phyloP scores from a whole-genome alignment of 208 protist species.

The Acanthamoeba castellanii region DNA sequence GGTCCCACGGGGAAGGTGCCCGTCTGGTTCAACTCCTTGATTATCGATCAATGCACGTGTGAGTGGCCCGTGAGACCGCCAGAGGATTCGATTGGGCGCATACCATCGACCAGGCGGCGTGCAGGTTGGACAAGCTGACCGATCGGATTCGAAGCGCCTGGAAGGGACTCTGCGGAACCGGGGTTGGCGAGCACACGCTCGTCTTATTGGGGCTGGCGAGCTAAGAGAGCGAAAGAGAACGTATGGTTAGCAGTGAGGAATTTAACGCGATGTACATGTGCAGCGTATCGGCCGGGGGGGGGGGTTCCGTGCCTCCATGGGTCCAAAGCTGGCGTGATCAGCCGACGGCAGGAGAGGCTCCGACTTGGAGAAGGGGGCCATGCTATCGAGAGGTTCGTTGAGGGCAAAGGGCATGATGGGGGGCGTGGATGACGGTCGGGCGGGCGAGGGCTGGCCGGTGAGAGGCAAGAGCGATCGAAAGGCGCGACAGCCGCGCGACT shows the following conservation, averaged over 20 bases:
- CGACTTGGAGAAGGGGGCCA: background rate
- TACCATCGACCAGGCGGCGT: background rate
- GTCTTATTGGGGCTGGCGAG: too few relatives aligned
- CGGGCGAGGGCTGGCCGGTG: background rate
- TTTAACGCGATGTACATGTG: too few relatives aligned
- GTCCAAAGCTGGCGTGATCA: background rate
- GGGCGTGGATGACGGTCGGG: background rate
- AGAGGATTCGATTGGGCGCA: background rate
- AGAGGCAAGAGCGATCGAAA: background rate
- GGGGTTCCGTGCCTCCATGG: too few relatives aligned
- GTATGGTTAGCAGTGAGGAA: too few relatives aligned
- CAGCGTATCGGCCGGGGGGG: too few relatives aligned
- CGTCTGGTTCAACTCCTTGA: background rate
- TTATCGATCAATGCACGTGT: too few relatives aligned
- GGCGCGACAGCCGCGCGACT: constrained; percentile 2
- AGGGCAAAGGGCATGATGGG: background rate
- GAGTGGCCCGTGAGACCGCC: background rate
- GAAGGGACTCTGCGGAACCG: background rate
- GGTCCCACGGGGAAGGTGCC: background rate
- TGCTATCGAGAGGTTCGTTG: background rate
- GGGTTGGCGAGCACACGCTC: background rate
- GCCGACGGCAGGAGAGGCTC: background rate
- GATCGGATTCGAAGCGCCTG: background rate
- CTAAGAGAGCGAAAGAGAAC: too few relatives aligned
- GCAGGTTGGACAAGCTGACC: constrained; percentile 5